Conservation (phyloP, 306 rosid genomes). For the Lathyrus aphaca region DNA sequence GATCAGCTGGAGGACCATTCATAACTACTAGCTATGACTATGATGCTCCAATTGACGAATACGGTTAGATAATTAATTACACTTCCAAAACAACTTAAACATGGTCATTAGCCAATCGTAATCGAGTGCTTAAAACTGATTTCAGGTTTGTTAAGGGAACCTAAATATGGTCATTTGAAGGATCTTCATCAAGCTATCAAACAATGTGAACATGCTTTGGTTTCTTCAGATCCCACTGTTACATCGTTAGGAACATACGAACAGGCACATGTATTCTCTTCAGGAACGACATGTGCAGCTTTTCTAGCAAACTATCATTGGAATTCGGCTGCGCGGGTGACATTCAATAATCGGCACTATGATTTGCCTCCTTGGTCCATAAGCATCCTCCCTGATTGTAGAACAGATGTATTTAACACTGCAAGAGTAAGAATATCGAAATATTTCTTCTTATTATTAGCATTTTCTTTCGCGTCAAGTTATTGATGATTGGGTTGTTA, state of each 20-base stretch:
- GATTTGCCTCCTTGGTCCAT: slow-evolving; percentile 95
- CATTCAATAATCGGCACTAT: slow-evolving; percentile 70
- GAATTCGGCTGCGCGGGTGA: slow-evolving; percentile 62
- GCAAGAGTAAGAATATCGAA: slow-evolving; percentile 64
- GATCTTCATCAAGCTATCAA: slow-evolving; percentile 84
- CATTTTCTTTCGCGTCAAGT: slow-evolving; percentile 21
- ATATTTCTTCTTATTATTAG: slow-evolving; percentile 32
- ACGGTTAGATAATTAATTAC: slow-evolving; percentile 59
- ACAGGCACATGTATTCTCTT: slow-evolving; percentile 83
- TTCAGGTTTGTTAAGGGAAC: slow-evolving; percentile 86
- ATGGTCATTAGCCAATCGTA: slow-evolving; percentile 3
- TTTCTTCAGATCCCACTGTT: slow-evolving; percentile 78
- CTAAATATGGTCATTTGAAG: slow-evolving; percentile 85
- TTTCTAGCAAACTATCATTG: slow-evolving; percentile 77
- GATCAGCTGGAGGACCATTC: slow-evolving; percentile 98
- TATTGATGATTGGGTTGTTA: slow-evolving; percentile 41
- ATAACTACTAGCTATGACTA: slow-evolving; percentile 91
- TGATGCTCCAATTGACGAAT: slow-evolving; percentile 97
- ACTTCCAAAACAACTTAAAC: slow-evolving; percentile 1
- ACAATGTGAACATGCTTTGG: slow-evolving; percentile 79
- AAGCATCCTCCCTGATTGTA: slow-evolving; percentile 97
- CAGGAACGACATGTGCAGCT: slow-evolving; percentile 74
- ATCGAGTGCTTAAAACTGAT: slow-evolving; percentile 23
- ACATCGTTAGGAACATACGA: slow-evolving; percentile 74
- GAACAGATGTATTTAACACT: slow-evolving; percentile 73